These are phyloP conservation scores for Reticulascus tulasneorum DNA, from an alignment of 2,329 filamentous ascomycete species.

Conservation along the genomic window DNA sequence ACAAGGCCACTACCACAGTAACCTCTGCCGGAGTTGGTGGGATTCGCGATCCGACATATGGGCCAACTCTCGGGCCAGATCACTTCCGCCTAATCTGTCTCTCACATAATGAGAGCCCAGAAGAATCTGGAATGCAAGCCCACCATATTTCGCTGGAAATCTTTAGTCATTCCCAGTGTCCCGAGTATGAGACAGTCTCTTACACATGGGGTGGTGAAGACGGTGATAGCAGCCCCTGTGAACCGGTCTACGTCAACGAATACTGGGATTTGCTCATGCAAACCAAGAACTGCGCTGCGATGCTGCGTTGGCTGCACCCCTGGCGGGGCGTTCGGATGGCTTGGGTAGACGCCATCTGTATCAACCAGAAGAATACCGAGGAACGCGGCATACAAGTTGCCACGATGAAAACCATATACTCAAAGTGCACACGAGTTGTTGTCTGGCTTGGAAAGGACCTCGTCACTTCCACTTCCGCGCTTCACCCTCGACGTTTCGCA, in stretches of 20 bases:
- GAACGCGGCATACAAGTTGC: background rate
- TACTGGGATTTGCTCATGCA: background rate
- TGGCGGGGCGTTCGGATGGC: background rate
- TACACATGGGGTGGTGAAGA: slow-evolving; percentile 1
- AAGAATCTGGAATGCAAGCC: background rate
- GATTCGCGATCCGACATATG: too few species aligned
- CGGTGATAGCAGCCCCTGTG: background rate
- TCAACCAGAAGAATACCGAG: background rate
- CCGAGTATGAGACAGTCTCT: background rate
- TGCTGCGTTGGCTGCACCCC: background rate
- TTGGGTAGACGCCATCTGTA: background rate
- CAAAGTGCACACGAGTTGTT: background rate
- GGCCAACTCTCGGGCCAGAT: too few species aligned
- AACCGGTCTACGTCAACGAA: accelerated
- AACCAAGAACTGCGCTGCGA: background rate
- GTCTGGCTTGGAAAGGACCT: background rate
- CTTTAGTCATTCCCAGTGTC: too few species aligned
- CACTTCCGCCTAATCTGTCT: too few species aligned
- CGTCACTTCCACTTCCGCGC: background rate
- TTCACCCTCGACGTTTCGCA: too few species aligned
- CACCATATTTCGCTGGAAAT: background rate
- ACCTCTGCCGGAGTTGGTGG: too few species aligned
- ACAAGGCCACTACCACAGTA: too few species aligned
- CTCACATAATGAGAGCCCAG: too few species aligned
- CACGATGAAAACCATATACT: background rate